Evolutionary conservation across 257 asterid genomes (phyloP).

Genomic region (Petunia secreta): DNA sequence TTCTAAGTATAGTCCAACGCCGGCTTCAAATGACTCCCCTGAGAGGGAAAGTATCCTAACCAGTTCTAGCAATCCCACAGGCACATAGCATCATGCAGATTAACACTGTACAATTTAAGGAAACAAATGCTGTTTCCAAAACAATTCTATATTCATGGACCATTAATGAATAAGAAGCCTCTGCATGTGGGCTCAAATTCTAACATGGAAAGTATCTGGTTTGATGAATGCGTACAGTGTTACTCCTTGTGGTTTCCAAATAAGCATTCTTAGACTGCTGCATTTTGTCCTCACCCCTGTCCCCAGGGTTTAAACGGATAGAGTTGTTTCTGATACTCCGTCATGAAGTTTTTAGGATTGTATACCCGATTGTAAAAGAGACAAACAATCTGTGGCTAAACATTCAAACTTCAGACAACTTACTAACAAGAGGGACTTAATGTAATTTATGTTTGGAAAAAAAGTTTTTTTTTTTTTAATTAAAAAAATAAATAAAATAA

Average conservation of each 20-base stretch:
- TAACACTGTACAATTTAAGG: background rate
- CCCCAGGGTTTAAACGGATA: background rate
- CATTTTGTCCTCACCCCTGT: background rate
- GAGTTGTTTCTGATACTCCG: background rate
- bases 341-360: background rate
- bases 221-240: background rate
- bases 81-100: background rate
- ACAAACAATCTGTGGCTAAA: conserved; percentile 3
- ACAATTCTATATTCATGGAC: background rate
- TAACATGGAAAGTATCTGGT: background rate
- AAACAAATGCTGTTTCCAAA: background rate
- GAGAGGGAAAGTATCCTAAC: background rate
- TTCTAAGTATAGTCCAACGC: background rate
- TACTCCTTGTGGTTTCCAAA: background rate
- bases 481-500: too few species aligned
- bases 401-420: background rate
- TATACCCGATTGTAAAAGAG: background rate
- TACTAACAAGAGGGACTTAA: background rate
- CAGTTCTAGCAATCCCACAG: background rate
- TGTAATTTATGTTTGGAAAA: too few species aligned
- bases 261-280: background rate
- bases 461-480: too few species aligned
- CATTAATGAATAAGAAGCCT: background rate
- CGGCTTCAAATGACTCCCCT: background rate
- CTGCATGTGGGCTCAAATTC: background rate